These are phyloP conservation scores for Mucor indicus DNA, from an alignment of 371 early-diverging fungal genomes.

Conservation along the genomic window DNA sequence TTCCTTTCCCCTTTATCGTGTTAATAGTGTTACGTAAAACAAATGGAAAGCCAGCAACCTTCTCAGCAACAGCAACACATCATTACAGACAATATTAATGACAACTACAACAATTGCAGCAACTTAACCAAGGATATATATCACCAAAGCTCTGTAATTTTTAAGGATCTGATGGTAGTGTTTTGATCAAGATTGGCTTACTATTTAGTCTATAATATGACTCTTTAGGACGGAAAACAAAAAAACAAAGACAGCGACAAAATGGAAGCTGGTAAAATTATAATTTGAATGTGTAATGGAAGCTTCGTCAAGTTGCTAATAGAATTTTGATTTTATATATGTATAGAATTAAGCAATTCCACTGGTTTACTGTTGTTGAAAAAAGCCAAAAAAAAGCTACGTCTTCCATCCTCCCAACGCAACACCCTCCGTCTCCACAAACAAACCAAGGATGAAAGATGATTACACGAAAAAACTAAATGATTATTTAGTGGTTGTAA, in stretches of 20 bases:
- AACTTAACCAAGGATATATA: slow-evolving; percentile 12
- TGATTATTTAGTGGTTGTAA: slow-evolving; percentile 10
- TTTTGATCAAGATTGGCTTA: slow-evolving; percentile 6
- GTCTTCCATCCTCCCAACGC: slow-evolving; percentile 6
- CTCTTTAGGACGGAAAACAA: slow-evolving; percentile 11
- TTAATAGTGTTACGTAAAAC: slow-evolving; percentile 12
- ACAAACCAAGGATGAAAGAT: no score
- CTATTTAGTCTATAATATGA: slow-evolving; percentile 7
- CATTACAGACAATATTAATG: slow-evolving; percentile 9
- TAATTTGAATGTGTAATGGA: slow-evolving; percentile 14
- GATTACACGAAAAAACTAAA: slow-evolving; percentile 9
- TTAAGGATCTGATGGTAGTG: slow-evolving; percentile 8
- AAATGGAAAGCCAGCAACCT: slow-evolving; percentile 13
- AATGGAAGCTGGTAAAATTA: slow-evolving; percentile 10
- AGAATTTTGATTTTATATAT: slow-evolving; percentile 10
- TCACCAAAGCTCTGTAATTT: slow-evolving; percentile 9
- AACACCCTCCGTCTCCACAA: slow-evolving; percentile 9
- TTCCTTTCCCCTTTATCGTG: slow-evolving; percentile 12
- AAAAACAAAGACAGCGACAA: slow-evolving; percentile 11
- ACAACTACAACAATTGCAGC: slow-evolving; percentile 11
- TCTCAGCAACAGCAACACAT: slow-evolving; percentile 11
- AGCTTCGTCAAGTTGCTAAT: slow-evolving; percentile 12
- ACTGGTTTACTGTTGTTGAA: slow-evolving; percentile 11
- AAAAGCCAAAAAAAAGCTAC: slow-evolving; percentile 11
- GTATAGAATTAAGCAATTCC: slow-evolving; percentile 13